Evolutionary conservation across 208 protist genomes (phyloP).

Genomic region (Leishmania lainsoni): DNA sequence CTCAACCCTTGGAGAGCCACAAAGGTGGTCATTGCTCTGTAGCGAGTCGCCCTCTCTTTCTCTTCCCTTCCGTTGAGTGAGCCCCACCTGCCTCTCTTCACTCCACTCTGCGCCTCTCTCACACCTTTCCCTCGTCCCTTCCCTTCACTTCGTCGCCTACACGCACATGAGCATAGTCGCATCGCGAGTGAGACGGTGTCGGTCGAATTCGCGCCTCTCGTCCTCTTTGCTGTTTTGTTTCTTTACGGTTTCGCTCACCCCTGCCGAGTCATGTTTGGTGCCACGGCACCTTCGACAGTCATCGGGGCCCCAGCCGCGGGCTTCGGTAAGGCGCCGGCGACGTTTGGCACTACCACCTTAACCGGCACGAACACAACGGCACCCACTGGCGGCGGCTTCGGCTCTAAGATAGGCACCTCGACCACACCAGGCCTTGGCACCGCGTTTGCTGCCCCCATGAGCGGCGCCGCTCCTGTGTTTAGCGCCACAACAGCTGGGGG

Average conservation of each 20-base stretch:
- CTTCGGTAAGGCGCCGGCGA: conserved; percentile 9
- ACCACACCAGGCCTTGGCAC: not conserved
- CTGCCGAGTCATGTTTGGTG: conserved; percentile 11
- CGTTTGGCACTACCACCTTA: conserved; percentile 20
- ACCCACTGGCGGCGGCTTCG: not conserved
- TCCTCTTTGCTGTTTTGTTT: not conserved
- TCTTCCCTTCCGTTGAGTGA: not conserved
- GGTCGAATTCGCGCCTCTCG: not conserved
- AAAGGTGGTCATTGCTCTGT: not conserved
- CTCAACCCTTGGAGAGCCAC: not conserved
- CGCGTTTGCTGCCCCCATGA: not conserved
- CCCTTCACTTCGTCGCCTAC: not conserved
- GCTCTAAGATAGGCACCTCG: not conserved
- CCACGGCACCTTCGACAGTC: not conserved
- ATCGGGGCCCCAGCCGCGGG: conserved; percentile 5
- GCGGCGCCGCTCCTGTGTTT: not conserved
- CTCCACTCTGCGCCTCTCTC: not conserved
- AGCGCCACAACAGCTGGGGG: not conserved
- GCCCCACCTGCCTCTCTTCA: not conserved
- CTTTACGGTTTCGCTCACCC: not conserved
- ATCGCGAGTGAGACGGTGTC: not conserved
- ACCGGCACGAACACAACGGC: conserved; percentile 6
- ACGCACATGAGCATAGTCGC: not conserved
- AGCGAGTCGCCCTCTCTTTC: not conserved
- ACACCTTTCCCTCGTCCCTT: not conserved